Evolutionary conservation across 768 basidiomycete genomes (phyloP), one percentile per base, ranked within the genome.

Genomic region (Leccinum uliginosum): DNA sequence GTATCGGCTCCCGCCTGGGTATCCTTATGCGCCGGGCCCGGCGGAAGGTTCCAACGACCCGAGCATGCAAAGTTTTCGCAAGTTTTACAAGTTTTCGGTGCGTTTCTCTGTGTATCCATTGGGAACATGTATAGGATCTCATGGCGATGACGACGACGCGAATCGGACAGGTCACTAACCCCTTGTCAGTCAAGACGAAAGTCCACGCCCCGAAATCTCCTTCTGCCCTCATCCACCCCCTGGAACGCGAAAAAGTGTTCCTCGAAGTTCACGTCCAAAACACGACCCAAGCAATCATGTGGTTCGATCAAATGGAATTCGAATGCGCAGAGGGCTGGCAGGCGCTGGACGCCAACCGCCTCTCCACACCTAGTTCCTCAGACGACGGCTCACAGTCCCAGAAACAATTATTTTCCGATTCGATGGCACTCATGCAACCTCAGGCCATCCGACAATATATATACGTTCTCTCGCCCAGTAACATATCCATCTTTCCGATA

Each of bases 231-330:
- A 74, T 94, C 27, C 81, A 84, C 6, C 70, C 80, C 3, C 47
- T 70, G 3, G 87, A 91, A 62, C 82, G 91, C 54, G 84, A 89
- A 49, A 91, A 91, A 60, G 79, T 96, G 32, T 94, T 93, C 71
- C 83, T 98, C 21, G 95, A 98, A 69, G 84, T 96, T 4, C 91
- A 96, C 65, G 85, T 96, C 11, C 93, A 96, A 67, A 98, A 98
- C 64, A 75, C 89, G 55, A 91, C 89, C 0, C 81, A 83, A 53
- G 84, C 86, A 14, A 78, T 86, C 2, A 80, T 94, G 74, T 84
- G 80, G 76, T 90, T 92, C 58, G 87, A 92, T 61, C 82, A 80
- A n/a, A 88, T 97, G 80, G 73, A 77, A 10, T 83, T 98, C 55
- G 89, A 92, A 55, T 82, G 83, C 50, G 80, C 83, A 7, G 86